Evolutionary conservation across 2,329 filamentous ascomycete genomes (phyloP), one percentile per base, ranked within the genome.

Genomic region (Stagonosporopsis cucurbitacearum): DNA sequence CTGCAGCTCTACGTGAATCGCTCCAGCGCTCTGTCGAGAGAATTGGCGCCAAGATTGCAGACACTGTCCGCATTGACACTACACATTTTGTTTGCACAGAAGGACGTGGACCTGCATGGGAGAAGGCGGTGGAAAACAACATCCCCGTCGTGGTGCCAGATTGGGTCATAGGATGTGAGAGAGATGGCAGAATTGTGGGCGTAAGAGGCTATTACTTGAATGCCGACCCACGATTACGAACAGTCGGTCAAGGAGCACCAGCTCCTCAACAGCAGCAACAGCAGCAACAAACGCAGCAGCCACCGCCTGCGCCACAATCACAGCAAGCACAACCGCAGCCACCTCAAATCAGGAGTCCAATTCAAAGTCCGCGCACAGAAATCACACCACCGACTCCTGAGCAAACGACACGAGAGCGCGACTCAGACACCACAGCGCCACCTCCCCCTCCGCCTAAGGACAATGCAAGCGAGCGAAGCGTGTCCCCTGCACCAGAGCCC

Each of bases 51-150:
- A 96, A 95, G 81, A 82, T 98, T 62, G 90, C 92, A 54, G 94
- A 97, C 66, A 85, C 85, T 12, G 92, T 98, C 47, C 86, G 94
- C 68, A 98, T 99, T 71, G 95, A 99, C 75, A 99, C 95, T 0
- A 99, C 95, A 15, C 95, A 99, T 78, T 99, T 99, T 74, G 92
- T 99, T 57, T 98, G 94, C 61, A 96, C 92, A 9, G 95, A 99
- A 75, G 93, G 93, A 26, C 83, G 93, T 52, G 95, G 95, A 28
- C 84, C 90, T 46, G 84, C 89, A 12, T 99, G 95, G 95, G 95
- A 99, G 79, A 96, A 95, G 81, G 95, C 95, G 1, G 88, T 94
- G 26, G 94, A 98, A 80, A 96, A 93, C 86, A 99, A 98, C 75
- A 96, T 99, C 50, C 95, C 95, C 7, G 92, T 99, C 11, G 95